Evolutionary conservation across 1,139 yeast genomes (phyloP), one percentile per base, ranked within the genome.

Genomic region (Schizosaccharomyces versatilis): DNA sequence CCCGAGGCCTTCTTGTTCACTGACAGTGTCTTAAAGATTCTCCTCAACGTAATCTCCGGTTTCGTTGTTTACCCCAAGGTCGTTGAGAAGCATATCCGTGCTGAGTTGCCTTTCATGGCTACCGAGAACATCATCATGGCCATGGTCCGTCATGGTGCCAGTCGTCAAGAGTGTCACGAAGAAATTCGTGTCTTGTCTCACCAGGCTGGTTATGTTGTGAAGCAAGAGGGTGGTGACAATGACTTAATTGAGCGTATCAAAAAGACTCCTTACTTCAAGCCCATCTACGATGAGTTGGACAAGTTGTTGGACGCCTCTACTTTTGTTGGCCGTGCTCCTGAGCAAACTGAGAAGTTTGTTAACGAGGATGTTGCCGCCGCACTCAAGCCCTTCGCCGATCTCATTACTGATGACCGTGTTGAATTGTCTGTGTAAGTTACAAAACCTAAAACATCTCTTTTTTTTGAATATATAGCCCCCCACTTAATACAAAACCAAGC

Each of bases 41-140:
- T 90, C 72, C 76, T 82, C 65, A 90, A 90, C 73, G 88, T 90
- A 66, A 81, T 94, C 54, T 81, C 93, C 55, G 99, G 98, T 14
- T 75, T 90, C 61, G 98, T 93, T 56, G 98, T 90, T 53, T 90
- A 93, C 72, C 98, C 98, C 63, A 88, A 90, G 77, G 98, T 90
- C 63, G 90, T 90, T 66, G 95, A 83, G 73, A 83, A 97, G 74
- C 83, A 97, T 72, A 90, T 90, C 69, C 80, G 69, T 68, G 77
- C 95, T 54, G 98, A 93, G 71, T 76, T 90, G 66, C 99, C 99
- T 62, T 90, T 93, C 75, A 90, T 90, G 99, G 99, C 99, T 61
- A 90, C 99, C 56, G 99, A 90, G 72, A 90, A 90, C 71, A 80
- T 90, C 68, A 90, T 90, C 69, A 90, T 90, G 99, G 98, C 98